Base-by-base conservation (phyloP, 805 yeast genomes). In the Yamadazyma akitaensis region DNA sequence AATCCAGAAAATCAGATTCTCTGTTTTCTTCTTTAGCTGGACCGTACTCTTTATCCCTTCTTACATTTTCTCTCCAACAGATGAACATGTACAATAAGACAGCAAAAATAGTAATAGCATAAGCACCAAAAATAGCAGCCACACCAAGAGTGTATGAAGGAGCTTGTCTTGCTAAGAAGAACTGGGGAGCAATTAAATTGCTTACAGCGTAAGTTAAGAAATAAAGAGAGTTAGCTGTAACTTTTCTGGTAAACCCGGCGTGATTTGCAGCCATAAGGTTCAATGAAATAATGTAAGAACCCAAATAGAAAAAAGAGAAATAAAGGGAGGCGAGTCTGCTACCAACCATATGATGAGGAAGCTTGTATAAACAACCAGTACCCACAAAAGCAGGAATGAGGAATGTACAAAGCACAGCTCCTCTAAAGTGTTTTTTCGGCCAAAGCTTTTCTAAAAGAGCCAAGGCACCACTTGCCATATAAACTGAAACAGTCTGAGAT, bases 381-480 rank as follows among this genome's bases (percentile, higher is more conserved):
- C 45, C 49, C 2, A 41, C 49, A 28, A 46, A 46, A 18, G 49
- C 49, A 7, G 49, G 49, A 11, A 46, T 12, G 6, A 46, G 35
- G 17, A 19, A 41, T 4, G 37, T n/a, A 31, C 45, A 40, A 36
- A 46, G 42, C 19, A 46, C 38, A 1, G 39, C 36, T 14, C 49
- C 49, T 31, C 43, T 40, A 28, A 46, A 46, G 42, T 46, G 49
- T 34, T 48, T 48, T 34, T 49, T 49, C 11, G 52, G 52, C 39
- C 32, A 49, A 16, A 18, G 35, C 21, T 41, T 43, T 28, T 48
- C 51, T 28, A 48, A 44, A 13, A 44, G 31, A 21, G 28, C 38
- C 17, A 49, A 24, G 10, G 26, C 7, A 3, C 45, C 43, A 34
- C 47, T 37, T 3, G 47, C 35, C 44, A 42, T 26, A 18, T 36